phyloP scores from a whole-genome alignment of 1,284 basidiomycete species.

The Ustilago curta region DNA sequence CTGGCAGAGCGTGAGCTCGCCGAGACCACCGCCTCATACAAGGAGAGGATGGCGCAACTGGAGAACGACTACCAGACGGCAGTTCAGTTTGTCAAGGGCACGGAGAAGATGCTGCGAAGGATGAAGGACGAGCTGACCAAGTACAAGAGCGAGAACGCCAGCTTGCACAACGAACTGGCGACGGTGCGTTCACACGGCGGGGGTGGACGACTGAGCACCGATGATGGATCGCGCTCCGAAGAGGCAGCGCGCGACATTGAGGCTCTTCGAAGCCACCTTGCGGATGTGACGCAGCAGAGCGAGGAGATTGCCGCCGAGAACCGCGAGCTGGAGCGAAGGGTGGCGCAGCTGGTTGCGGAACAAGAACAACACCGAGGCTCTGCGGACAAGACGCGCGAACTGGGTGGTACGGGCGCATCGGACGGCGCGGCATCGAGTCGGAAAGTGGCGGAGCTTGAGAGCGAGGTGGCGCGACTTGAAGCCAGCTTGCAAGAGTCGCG shows the following conservation, averaged over 20 bases:
- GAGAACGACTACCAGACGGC: conserved; percentile 95
- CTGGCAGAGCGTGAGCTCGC: conserved; percentile 65
- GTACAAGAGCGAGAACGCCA: conserved; percentile 67
- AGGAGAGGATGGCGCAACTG: conserved; percentile 74
- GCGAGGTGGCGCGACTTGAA: conserved; percentile 47
- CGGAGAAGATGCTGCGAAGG: conserved; percentile 97
- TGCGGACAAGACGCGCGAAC: conserved; percentile 36
- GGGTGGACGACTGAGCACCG: conserved; percentile 26
- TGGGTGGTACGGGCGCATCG: conserved; percentile 7
- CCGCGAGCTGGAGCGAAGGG: conserved; percentile 58
- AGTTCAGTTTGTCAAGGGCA: conserved; percentile 84
- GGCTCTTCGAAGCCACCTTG: conserved; percentile 56
- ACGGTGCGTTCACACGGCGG: conserved; percentile 25
- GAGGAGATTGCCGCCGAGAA: conserved; percentile 62
- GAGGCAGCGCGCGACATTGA: conserved; percentile 62
- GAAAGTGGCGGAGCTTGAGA: conserved; percentile 52
- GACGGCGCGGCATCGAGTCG: conserved; percentile 29
- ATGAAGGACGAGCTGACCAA: conserved; percentile 78
- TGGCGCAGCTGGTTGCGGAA: conserved; percentile 52
- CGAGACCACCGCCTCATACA: conserved; percentile 64
- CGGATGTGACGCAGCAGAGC: conserved; percentile 57
- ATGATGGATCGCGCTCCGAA: conserved; percentile 46
- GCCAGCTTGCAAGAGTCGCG: conserved; percentile 43
- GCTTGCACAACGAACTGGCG: conserved; percentile 54
- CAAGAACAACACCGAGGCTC: conserved; percentile 57